A percentile compares a stretch with the other conserved stretches of the same genome.
Conservation (phyloP, 805 yeast species). For the Zygotorulaspora florentina region DNA sequence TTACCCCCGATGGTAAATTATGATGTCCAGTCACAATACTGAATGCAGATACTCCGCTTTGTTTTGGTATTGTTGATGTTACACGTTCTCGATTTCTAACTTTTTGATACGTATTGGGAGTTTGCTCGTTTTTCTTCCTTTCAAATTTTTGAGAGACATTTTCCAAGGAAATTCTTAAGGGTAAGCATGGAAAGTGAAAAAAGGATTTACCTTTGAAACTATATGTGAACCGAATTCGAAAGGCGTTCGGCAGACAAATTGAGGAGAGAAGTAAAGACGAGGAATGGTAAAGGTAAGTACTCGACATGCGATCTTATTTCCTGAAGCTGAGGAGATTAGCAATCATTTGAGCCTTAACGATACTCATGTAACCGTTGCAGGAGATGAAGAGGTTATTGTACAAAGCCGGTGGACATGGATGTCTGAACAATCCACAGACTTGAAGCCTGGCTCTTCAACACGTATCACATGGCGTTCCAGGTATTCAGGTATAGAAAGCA, state of each 20-base stretch:
- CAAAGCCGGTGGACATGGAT: conserved; percentile 18
- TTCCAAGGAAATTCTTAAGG: not conserved
- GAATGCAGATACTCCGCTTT: no score
- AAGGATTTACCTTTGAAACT: not conserved
- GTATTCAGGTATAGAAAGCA: not conserved
- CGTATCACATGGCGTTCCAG: conserved; percentile 19
- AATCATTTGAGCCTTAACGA: conserved; percentile 12
- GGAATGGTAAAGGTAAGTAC: conserved; percentile 12
- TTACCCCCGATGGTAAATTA: not conserved
- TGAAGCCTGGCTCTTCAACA: not conserved
- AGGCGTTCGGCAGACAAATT: not conserved
- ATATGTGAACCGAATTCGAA: no score
- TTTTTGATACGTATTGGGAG: not conserved
- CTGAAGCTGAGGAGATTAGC: conserved; percentile 15
- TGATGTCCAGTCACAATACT: no score
- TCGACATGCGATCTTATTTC: conserved; percentile 20
- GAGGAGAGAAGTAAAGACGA: not conserved
- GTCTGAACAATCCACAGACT: not conserved
- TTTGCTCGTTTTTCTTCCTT: not conserved
- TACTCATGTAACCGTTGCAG: conserved; percentile 17
- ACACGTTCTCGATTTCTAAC: no score
- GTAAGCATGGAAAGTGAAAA: not conserved
- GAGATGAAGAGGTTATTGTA: conserved; percentile 12
- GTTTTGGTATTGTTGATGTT: no score
- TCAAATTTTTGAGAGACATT: not conserved